phyloP scores from a whole-genome alignment of 164 flowering plant species.

The Chloranthus sessilifolius region DNA sequence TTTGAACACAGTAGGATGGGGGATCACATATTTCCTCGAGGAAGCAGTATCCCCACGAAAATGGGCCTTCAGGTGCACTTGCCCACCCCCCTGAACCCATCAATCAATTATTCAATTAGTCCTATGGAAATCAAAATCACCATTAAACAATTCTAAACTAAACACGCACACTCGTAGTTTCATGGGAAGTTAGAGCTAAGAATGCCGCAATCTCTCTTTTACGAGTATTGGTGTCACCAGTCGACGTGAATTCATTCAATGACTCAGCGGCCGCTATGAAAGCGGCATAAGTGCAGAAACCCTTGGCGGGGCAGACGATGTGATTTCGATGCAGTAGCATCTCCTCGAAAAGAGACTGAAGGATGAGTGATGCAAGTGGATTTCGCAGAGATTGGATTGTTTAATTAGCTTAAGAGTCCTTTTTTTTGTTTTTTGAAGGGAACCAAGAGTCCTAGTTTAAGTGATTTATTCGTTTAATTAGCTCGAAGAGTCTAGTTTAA shows the following conservation, averaged over 20 bases:
- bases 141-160: no score
- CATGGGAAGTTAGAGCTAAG: constrained; percentile 17
- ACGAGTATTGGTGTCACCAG: constrained; percentile 27
- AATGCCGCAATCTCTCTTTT: constrained; percentile 20
- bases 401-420: no score
- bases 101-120: neutral
- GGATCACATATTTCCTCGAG: constrained; percentile 12
- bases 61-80: constrained; percentile 26
- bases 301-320: constrained; percentile 1
- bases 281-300: constrained; percentile 40
- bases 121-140: no score
- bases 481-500: no score
- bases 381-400: no score
- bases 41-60: constrained; percentile 34
- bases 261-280: constrained; percentile 36
- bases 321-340: constrained; percentile 10
- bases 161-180: constrained; percentile 9
- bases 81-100: constrained; percentile 19
- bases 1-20: constrained; percentile 2
- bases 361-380: neutral
- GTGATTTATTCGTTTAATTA: no score
- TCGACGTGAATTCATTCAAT: constrained; percentile 29
- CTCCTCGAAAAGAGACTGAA: neutral
- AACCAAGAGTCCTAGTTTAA: no score
- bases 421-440: no score